Evolutionary conservation across 164 flowering plant species (phyloP), one percentile per base, ranked within the genome.

Genomic region (Liriodendron chinense): DNA sequence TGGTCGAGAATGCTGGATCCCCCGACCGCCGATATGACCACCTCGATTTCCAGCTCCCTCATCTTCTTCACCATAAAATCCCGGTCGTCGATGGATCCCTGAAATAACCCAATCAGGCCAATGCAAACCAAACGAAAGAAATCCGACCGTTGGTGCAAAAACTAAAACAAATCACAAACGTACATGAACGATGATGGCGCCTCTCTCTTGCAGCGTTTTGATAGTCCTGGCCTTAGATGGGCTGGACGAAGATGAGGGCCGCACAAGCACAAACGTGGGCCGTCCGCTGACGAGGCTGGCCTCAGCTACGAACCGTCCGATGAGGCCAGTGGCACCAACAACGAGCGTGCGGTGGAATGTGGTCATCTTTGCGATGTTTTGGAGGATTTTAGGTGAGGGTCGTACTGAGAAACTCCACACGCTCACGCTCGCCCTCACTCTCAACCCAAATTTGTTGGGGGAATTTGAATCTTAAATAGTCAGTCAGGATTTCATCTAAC

Each of bases 11-110:
- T 69, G 25, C 69, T 72, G 0, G 0, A 85, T 0, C 91, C 96
- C 10, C 96, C 96, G 0, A 91, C 90, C 0, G 89, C 88, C 43
- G 96, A 86, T 69, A 91, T 86, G 20, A 91, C 93, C 0, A 84
- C 79, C 0, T 89, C 93, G 7, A 91, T 87, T 70, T 85, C 67
- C 23, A 79, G 22, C 68, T 87, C 86, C 63, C 72, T 83, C 20
- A 91, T 75, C 21, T 80, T 50, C 74, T 85, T 89, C 83, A 82
- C 87, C 87, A 89, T 81, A 16, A 66, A 64, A 14, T 81, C 82
- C 28, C 73, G 72, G 59, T 91, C 89, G 16, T 72, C 74, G 34
- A 85, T 80, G 9, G 76, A 26, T 20, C 96, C 96, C 93, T 91
- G 75, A 47, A 49, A 1, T 16, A 49, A 1, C 24, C 13, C 20